A percentile compares a stretch with the other conserved stretches of the same genome.
Evolutionary conservation across 768 basidiomycete genomes (phyloP).

Genomic region (Boletellus emodensis): DNA sequence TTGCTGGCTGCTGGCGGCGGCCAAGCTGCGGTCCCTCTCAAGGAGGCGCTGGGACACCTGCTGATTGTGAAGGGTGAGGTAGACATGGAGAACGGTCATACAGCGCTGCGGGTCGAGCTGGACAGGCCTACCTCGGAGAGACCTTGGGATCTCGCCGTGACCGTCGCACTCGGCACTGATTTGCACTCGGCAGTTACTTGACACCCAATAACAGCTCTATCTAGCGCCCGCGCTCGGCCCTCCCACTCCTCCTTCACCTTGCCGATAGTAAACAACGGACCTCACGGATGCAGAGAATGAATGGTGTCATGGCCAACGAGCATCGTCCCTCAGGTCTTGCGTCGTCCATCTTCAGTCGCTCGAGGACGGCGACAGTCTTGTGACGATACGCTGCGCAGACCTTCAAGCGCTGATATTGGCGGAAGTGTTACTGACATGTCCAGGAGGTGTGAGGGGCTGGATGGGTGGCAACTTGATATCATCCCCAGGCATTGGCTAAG

Average conservation of each 20-base stretch:
- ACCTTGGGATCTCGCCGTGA: no score
- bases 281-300: conserved; percentile 41
- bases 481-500: conserved; percentile 29
- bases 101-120: conserved; percentile 27
- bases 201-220: no score
- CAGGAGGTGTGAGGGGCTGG: conserved; percentile 31
- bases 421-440: conserved; percentile 43
- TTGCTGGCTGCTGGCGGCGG: conserved; percentile 27
- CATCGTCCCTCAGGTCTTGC: conserved; percentile 20
- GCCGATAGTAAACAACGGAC: conserved; percentile 19
- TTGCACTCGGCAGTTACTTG: no score
- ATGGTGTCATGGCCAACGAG: conserved; percentile 39
- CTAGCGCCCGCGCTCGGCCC: no score
- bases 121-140: no score
- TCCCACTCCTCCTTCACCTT: no score
- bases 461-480: conserved; percentile 41
- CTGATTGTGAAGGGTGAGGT: conserved; percentile 66
- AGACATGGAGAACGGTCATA: conserved; percentile 80
- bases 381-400: conserved; percentile 47
- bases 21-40: conserved; percentile 38
- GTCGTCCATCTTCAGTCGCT: conserved; percentile 58
- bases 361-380: conserved; percentile 62
- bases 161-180: no score
- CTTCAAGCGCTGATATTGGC: conserved; percentile 67
- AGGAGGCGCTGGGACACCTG: conserved; percentile 75